A percentile compares a stretch with the other conserved stretches of the same genome.
Evolutionary conservation across 805 yeast genomes (phyloP).

Genomic region (Hanseniaspora lachancei): DNA sequence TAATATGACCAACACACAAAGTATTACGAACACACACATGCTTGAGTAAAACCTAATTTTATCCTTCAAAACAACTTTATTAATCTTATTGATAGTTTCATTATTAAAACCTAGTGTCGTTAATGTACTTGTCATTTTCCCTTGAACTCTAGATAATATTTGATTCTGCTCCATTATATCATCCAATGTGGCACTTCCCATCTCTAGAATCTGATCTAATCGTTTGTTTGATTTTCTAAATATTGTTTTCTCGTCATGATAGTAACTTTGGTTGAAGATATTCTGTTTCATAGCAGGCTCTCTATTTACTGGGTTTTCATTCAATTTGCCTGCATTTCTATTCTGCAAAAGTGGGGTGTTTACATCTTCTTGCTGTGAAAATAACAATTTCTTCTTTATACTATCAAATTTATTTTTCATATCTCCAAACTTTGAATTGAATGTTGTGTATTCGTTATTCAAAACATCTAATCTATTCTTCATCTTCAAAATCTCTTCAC

Average conservation of each 20-base stretch:
- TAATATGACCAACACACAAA: neutral
- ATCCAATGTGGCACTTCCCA: constrained; percentile 75
- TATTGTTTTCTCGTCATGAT: constrained; percentile 48
- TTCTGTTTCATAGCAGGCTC: constrained; percentile 14
- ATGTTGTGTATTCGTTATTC: constrained; percentile 28
- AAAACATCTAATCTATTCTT: constrained; percentile 50
- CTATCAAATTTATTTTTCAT: constrained; percentile 21
- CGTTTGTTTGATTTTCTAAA: constrained; percentile 62
- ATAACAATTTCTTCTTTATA: neutral
- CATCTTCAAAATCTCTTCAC: constrained; percentile 32
- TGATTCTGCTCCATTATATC: constrained; percentile 79
- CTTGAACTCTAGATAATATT: constrained; percentile 48
- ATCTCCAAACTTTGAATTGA: constrained; percentile 25
- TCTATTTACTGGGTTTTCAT: constrained; percentile 17
- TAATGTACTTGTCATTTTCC: constrained; percentile 52
- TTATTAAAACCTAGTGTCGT: constrained; percentile 76
- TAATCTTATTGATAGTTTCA: constrained; percentile 67
- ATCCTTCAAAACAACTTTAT: constrained; percentile 50
- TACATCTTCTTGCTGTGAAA: constrained; percentile 10
- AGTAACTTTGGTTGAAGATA: constrained; percentile 55
- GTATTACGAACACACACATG: constrained; percentile 34
- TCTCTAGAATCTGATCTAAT: constrained; percentile 77
- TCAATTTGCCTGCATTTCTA: neutral
- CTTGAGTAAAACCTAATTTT: constrained; percentile 77
- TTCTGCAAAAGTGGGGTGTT: neutral